Evolutionary conservation across 2,329 filamentous ascomycete species (phyloP), one percentile per base, ranked within the genome.

Genomic region (Aspergillus chevalieri): DNA sequence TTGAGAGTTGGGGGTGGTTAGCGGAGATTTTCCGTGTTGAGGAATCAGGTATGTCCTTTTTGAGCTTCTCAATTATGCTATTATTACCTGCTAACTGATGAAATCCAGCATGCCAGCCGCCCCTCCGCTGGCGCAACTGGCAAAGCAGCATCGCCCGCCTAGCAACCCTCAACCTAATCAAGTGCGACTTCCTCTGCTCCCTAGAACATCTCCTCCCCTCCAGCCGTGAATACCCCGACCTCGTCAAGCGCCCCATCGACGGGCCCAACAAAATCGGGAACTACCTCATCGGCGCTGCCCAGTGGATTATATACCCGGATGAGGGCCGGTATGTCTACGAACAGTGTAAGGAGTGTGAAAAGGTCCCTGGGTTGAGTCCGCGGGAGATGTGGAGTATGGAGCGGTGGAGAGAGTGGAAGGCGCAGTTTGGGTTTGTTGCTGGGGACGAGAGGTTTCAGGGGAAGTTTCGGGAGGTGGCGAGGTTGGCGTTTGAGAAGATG

Each of bases 331-430:
- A 44, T 44, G 42, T 44, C 42, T 44, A 44, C 7, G 22, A 28
- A 9, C 22, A 44, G 15, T 44, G 42, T 8, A 28, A 44, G 15
- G 30, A 44, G 42, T 14, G 21, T 26, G 42, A 44, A 30, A 44
- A 41, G 17, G 19, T 41, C 6, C 17, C 42, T 44, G 42, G 22
- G 6, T n/a, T n/a, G 4, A 44, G 14, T 44, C 42, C 42, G 4
- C 42, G 42, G 22, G 42, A 44, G 22, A 44, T 44, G 24, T 44
- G 42, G 42, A 10, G 41, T 43, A 43, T 43, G 41, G 41, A 21
- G 9, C 17, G 22, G 10, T 43, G 41, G 41, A 43, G 41, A n/a
- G 41, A 43, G 41, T 43, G 41, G 41, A 43, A 43, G 21, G 17
- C 12, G 12, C 41, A 43, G 41, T 43, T 43, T 22, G 19, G 7